A percentile compares a stretch with the other conserved stretches of the same genome.
Conservation (phyloP, 768 basidiomycete genomes). For the Suillus paluster region DNA sequence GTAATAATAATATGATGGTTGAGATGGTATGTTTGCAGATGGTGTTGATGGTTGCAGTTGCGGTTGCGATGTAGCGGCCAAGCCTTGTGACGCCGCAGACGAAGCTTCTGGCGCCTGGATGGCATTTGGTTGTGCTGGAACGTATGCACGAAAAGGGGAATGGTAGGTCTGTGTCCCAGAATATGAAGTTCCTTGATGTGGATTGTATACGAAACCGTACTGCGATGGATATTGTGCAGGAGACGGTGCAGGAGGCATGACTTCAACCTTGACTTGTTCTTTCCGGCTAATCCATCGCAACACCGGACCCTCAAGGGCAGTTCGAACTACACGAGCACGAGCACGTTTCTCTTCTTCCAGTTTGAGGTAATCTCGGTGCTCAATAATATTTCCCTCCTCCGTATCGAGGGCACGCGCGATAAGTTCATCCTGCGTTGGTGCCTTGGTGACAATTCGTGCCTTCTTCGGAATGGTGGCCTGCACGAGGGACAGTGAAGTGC, state of each 20-base stretch:
- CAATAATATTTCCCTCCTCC: conserved; percentile 82
- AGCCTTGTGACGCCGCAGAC: neutral
- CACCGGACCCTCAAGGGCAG: conserved; percentile 66
- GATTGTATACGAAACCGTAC: conserved; percentile 26
- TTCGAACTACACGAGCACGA: conserved; percentile 61
- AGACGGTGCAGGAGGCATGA: conserved; percentile 27
- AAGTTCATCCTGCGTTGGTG: conserved; percentile 80
- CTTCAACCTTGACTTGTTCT: conserved; percentile 57
- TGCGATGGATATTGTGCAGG: conserved; percentile 23
- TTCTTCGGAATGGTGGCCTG: conserved; percentile 69
- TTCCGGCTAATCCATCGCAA: conserved; percentile 71
- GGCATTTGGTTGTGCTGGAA: conserved; percentile 12
- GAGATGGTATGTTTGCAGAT: conserved; percentile 8
- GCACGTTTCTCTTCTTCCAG: conserved; percentile 84
- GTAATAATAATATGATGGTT: conserved; percentile 1
- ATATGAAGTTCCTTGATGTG: conserved; percentile 19
- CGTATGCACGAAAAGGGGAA: conserved; percentile 32
- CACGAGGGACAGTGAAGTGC: neutral
- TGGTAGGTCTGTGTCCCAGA: conserved; percentile 17
- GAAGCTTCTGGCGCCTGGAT: neutral
- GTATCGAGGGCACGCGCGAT: conserved; percentile 83
- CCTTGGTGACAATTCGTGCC: conserved; percentile 51
- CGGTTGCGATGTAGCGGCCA: neutral
- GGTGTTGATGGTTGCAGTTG: neutral
- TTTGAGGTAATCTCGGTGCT: conserved; percentile 79